Evolutionary conservation across 1,284 basidiomycete genomes (phyloP).

Genomic region (Ustilago loliicola): DNA sequence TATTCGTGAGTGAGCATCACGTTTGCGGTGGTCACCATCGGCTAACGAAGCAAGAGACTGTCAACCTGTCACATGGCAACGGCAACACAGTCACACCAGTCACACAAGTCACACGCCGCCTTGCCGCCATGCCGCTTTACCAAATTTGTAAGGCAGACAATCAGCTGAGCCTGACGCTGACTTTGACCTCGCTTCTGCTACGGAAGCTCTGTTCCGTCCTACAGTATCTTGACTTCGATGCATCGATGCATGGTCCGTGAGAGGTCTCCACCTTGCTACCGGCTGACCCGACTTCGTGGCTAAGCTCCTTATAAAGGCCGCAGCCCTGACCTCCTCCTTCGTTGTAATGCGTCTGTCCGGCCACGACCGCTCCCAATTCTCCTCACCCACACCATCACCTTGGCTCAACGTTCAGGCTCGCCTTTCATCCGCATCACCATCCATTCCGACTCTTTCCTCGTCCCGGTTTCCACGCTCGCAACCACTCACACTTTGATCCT

Average conservation of each 20-base stretch:
- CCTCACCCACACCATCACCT: background rate
- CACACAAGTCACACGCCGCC: background rate
- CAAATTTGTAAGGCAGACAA: background rate
- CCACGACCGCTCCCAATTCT: background rate
- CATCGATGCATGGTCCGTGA: background rate
- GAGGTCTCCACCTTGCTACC: background rate
- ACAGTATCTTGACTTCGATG: background rate
- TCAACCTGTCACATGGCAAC: background rate
- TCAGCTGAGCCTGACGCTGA: background rate
- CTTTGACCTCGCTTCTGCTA: background rate
- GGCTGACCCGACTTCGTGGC: background rate
- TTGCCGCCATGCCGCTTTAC: background rate
- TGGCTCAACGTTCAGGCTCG: background rate
- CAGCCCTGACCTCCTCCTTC: background rate
- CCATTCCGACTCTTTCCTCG: background rate
- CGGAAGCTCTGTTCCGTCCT: background rate
- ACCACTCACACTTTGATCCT: background rate
- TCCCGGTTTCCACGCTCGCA: background rate
- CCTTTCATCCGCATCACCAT: background rate
- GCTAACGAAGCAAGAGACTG: background rate
- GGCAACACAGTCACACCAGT: background rate
- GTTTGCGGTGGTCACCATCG: slow-evolving; percentile 15
- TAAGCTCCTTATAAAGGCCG: background rate
- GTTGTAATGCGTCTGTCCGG: background rate
- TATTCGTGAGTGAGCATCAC: slow-evolving; percentile 4